phyloP scores from a whole-genome alignment of 306 rosid species.

The Oxytropis ochrocephala region DNA sequence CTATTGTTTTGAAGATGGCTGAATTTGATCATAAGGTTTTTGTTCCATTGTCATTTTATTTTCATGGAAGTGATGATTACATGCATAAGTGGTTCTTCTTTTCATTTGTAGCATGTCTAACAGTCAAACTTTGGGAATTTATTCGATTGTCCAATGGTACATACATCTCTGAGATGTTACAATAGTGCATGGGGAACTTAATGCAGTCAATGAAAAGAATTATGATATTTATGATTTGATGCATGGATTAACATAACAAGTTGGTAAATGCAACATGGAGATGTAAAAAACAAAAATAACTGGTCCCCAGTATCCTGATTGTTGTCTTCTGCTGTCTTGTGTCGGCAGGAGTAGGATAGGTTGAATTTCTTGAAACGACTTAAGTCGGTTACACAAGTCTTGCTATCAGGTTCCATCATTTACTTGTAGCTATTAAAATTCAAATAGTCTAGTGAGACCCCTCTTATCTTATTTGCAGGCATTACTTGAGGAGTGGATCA shows the following conservation, averaged over 20 bases:
- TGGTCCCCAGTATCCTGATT: background rate
- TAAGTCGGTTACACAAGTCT: background rate
- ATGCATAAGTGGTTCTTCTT: background rate
- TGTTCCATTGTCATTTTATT: constrained; percentile 2
- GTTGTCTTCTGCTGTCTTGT: background rate
- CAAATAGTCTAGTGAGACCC: background rate
- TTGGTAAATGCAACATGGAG: background rate
- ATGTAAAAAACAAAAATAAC: background rate
- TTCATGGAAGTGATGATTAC: background rate
- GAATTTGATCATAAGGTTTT: constrained; percentile 95
- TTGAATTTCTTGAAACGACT: background rate
- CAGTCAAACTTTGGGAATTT: background rate
- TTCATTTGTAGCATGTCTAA: background rate
- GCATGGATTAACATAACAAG: background rate
- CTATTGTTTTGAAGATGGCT: constrained; percentile 88
- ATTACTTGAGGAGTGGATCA: constrained; percentile 88
- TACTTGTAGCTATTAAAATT: background rate
- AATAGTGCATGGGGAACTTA: background rate
- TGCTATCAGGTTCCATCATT: constrained; percentile 5
- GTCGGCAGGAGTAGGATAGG: background rate
- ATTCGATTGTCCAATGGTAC: constrained; percentile 7
- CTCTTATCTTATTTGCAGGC: constrained; percentile 48
- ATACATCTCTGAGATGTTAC: constrained; percentile 4
- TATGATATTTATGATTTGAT: background rate
- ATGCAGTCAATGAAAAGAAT: background rate